Evolutionary conservation across 306 rosid genomes (phyloP).

Genomic region (Vicia villosa): DNA sequence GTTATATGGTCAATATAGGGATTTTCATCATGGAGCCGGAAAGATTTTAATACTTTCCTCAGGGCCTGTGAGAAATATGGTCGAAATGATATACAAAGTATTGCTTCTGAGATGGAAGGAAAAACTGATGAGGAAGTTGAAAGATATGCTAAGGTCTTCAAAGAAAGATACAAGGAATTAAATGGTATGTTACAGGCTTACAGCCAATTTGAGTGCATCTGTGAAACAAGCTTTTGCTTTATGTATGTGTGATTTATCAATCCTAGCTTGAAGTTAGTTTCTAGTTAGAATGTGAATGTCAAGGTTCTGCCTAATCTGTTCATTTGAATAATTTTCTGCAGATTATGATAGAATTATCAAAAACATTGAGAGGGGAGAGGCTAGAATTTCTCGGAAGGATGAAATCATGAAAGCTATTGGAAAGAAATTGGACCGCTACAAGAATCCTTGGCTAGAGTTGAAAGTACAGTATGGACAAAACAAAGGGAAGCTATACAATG

Average conservation of each 20-base stretch:
- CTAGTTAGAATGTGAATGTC: constrained; percentile 15
- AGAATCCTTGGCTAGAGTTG: constrained; percentile 98
- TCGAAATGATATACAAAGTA: constrained; percentile 74
- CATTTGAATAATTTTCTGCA: constrained; percentile 40
- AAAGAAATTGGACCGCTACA: constrained; percentile 96
- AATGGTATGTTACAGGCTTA: constrained; percentile 66
- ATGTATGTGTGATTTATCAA: constrained; percentile 15
- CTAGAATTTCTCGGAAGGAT: constrained; percentile 97
- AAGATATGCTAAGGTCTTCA: constrained; percentile 91
- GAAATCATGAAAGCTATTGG: constrained; percentile 99
- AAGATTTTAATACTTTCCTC: constrained; percentile 93
- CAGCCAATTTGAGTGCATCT: neutral
- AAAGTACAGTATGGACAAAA: constrained; percentile 96
- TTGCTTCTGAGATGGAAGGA: constrained; percentile 96
- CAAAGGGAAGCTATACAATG: constrained; percentile 96
- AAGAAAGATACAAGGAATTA: constrained; percentile 94
- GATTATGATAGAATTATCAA: constrained; percentile 96
- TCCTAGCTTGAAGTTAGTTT: constrained; percentile 22
- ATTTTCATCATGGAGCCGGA: constrained; percentile 96
- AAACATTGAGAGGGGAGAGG: constrained; percentile 99
- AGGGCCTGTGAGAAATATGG: constrained; percentile 99
- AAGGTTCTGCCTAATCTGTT: constrained; percentile 10
- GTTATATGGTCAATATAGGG: constrained; percentile 63
- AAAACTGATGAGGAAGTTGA: constrained; percentile 98
- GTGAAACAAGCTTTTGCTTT: constrained; percentile 27